Percentiles rank a stretch among this genome's conserved stretches.
Conservation (phyloP, 345 rosid species). For the Physaria fendleri region DNA sequence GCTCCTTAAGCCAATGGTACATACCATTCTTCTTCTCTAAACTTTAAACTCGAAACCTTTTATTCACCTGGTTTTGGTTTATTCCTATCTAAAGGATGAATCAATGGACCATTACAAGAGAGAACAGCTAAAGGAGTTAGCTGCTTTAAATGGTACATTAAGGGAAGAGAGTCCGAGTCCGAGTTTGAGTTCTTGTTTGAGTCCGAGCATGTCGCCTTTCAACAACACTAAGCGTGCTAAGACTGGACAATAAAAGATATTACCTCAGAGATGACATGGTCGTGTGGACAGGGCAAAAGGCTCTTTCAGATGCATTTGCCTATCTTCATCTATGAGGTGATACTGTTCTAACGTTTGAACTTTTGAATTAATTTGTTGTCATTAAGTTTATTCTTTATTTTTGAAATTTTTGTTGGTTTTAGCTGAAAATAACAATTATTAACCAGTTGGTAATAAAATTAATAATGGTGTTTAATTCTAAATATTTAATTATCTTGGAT, state of each 20-base stretch:
- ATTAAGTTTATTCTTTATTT: conserved; percentile 31
- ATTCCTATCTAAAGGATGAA: conserved; percentile 53
- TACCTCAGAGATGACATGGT: background rate
- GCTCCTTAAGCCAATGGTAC: no score
- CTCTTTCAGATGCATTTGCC: conserved; percentile 13
- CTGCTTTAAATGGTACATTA: conserved; percentile 71
- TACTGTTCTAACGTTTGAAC: conserved; percentile 23
- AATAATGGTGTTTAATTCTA: conserved; percentile 27
- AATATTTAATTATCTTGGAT: no score
- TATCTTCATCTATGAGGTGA: conserved; percentile 21
- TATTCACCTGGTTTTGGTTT: conserved; percentile 4
- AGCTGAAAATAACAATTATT: conserved; percentile 7
- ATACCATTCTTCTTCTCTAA: no score
- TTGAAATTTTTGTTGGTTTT: conserved; percentile 24
- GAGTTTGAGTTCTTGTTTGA: conserved; percentile 89
- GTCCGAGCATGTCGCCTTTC: conserved; percentile 89
- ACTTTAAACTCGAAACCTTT: background rate
- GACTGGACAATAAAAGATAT: conserved; percentile 54
- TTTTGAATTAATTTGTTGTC: conserved; percentile 19
- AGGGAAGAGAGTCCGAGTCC: conserved; percentile 84
- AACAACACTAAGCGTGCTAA: conserved; percentile 84
- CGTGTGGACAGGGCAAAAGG: conserved; percentile 8
- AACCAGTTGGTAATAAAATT: conserved; percentile 26
- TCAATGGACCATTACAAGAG: conserved; percentile 85
- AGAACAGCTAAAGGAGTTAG: conserved; percentile 86